Base-by-base conservation (phyloP, 768 basidiomycete genomes). In the Kwoniella botswanensis region DNA sequence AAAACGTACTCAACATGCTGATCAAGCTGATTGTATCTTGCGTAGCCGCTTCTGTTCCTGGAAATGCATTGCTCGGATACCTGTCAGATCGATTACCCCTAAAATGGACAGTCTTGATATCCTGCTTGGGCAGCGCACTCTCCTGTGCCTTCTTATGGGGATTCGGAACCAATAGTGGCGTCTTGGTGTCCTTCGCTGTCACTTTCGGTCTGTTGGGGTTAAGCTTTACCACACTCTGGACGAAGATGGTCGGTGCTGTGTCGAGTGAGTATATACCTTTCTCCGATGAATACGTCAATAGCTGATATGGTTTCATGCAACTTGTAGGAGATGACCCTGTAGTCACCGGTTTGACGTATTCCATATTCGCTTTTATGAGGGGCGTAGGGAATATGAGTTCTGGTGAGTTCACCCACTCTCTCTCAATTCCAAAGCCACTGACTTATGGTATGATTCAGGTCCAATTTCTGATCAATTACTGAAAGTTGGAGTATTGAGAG, bases 71-170 rank as follows among this genome's bases (percentile, higher is more conserved):
- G 4, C 43, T 78, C 2, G 82, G 82, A 21, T 79, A 68, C 41
- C 57, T 82, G 1, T 75, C 77, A 18, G 82, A 82, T 66, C 71
- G 70, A 13, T 35, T 75, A 42, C 74, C 78, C 2, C 63, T 80
- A 17, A 70, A 66, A 10, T 11, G 61, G 57, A 74, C 77, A 65
- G 77, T 82, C 61, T 21, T 72, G 3, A 58, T 79, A 22, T 77
- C 77, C 15, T 78, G 76, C 71, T 29, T 75, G 9, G 79, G 75
- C 2, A 65, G 75, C 13, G 73, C 82, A 9, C 26, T 75, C 0
- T 57, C 79, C 1, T 82, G 77, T 56, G 68, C 79, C 24, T 72
- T 82, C 68, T 64, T 81, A 26, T 82, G 82, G 82, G 82, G 82
- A 9, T 81, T 82, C 67, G 78, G 76, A 2, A 76, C 76, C 21